phyloP scores from a whole-genome alignment of 169 alveolate genomes.

The Perkinsus chesapeaki region DNA sequence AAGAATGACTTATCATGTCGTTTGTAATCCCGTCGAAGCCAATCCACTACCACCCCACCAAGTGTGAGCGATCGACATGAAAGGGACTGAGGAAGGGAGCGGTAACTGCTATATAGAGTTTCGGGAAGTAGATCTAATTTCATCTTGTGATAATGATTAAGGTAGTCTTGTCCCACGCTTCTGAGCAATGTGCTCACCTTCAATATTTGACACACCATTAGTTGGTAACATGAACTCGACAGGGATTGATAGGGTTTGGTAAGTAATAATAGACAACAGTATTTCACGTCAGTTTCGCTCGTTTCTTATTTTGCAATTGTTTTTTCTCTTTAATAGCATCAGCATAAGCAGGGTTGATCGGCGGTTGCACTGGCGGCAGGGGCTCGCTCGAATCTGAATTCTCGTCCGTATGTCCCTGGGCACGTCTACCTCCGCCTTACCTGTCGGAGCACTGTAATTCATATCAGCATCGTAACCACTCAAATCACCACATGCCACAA shows the following conservation, averaged over 20 bases:
- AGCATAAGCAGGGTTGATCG: slow-evolving; percentile 28
- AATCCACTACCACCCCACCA: too few relatives aligned
- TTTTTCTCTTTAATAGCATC: not conserved
- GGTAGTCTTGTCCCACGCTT: too few relatives aligned
- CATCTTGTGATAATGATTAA: too few relatives aligned
- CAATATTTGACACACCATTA: too few relatives aligned
- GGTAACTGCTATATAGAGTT: too few relatives aligned
- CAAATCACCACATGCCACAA: slow-evolving; percentile 33
- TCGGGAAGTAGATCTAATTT: too few relatives aligned
- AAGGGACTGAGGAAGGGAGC: too few relatives aligned
- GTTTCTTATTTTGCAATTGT: not conserved
- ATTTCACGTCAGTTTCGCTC: not conserved
- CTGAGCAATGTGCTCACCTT: too few relatives aligned
- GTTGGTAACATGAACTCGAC: not conserved
- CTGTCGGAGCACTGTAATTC: slow-evolving; percentile 10
- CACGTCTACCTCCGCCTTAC: not conserved
- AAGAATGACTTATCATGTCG: too few relatives aligned
- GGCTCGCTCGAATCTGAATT: slow-evolving; percentile 1
- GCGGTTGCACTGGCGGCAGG: slow-evolving; percentile 30
- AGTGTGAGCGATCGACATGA: too few relatives aligned
- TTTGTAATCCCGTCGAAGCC: too few relatives aligned
- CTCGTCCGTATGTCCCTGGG: not conserved
- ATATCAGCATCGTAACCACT: slow-evolving; percentile 29
- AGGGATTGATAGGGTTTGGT: not conserved
- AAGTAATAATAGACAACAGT: not conserved